phyloP scores from a whole-genome alignment of 495 filamentous ascomycete genomes.

The Cercophora newfieldiana region DNA sequence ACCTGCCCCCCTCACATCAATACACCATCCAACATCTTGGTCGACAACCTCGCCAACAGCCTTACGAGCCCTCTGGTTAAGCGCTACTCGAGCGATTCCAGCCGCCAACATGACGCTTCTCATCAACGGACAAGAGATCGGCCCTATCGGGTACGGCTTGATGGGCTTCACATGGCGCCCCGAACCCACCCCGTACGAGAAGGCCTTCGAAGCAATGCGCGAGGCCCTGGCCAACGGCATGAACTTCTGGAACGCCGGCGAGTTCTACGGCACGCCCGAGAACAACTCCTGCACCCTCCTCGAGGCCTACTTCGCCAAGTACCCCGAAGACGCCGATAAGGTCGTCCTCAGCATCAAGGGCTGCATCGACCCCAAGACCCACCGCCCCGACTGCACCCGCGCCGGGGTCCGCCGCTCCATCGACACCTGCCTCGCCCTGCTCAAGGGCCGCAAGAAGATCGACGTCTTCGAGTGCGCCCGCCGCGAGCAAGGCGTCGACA shows the following conservation, averaged over 20 bases:
- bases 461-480: constrained; percentile 82
- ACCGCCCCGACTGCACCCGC: constrained; percentile 56
- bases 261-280: constrained; percentile 74
- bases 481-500: constrained; percentile 60
- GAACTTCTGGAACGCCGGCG: constrained; percentile 79
- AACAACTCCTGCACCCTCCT: constrained; percentile 67
- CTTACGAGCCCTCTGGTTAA: too few relatives aligned
- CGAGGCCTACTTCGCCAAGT: constrained; percentile 63
- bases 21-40: neutral
- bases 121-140: constrained; percentile 53
- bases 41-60: too few relatives aligned
- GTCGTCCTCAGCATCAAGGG: constrained; percentile 68
- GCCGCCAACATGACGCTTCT: constrained; percentile 46
- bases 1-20: neutral
- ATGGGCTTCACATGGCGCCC: constrained; percentile 75
- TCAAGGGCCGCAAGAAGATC: constrained; percentile 75
- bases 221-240: constrained; percentile 66
- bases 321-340: constrained; percentile 67
- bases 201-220: constrained; percentile 66
- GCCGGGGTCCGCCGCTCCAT: constrained; percentile 66
- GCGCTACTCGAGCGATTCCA: too few relatives aligned
- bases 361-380: constrained; percentile 40
- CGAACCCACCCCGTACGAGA: constrained; percentile 51
- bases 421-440: constrained; percentile 62
- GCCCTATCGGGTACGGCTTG: constrained; percentile 58